Evolutionary conservation across 352 stramenopile genomes (phyloP).

Genomic region (Globisporangium yorkense): DNA sequence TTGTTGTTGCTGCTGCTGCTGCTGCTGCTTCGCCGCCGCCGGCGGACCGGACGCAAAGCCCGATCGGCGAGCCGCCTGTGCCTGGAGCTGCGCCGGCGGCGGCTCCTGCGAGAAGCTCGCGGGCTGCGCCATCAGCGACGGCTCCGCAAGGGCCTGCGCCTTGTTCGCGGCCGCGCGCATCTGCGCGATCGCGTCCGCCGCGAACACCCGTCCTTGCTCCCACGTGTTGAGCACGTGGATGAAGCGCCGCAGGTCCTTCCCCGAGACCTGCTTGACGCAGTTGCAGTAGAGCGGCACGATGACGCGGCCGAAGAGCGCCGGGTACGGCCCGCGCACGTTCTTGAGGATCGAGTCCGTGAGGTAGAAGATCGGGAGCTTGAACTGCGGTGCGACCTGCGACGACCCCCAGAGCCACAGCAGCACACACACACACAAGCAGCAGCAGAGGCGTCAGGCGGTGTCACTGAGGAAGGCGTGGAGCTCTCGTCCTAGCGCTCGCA

Average conservation of each 20-base stretch:
- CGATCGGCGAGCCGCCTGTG: no score
- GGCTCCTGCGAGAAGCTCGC: conserved; percentile 49
- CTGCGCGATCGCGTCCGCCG: conserved; percentile 38
- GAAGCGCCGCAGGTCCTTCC: conserved; percentile 78
- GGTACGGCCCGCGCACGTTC: conserved; percentile 77
- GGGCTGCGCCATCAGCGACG: conserved; percentile 27
- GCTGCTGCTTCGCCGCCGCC: conserved; percentile 10
- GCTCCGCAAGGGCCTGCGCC: conserved; percentile 41
- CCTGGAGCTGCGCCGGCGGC: conserved; percentile 6
- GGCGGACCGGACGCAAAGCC: background rate
- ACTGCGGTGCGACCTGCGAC: conserved; percentile 58
- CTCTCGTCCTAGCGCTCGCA: background rate
- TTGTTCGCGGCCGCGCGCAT: conserved; percentile 67
- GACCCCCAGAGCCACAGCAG: conserved; percentile 12
- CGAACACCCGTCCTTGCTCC: conserved; percentile 62
- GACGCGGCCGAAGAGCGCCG: conserved; percentile 52
- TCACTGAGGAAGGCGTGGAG: background rate
- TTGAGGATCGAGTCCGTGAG: conserved; percentile 89
- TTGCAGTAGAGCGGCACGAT: conserved; percentile 85
- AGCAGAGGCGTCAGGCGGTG: background rate
- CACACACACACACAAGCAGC: background rate
- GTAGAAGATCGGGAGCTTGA: conserved; percentile 89
- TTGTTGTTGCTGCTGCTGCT: conserved; percentile 15
- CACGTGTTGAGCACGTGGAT: conserved; percentile 85
- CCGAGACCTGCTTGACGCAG: conserved; percentile 72